Evolutionary conservation across 768 basidiomycete species (phyloP).

Genomic region (Termitomyces sp.): DNA sequence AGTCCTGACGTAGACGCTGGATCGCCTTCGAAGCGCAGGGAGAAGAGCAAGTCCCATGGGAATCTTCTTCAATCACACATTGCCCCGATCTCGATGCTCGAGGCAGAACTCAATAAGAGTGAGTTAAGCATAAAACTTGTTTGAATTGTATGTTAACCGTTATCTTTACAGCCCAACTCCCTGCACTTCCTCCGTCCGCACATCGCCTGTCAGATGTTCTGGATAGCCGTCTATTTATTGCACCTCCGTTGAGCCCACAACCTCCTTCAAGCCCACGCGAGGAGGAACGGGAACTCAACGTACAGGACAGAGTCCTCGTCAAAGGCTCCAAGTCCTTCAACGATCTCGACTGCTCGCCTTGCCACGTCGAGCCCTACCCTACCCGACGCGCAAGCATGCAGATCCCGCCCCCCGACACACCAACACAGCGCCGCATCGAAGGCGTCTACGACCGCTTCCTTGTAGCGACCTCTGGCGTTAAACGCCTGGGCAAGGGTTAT

Average conservation of each 20-base stretch:
- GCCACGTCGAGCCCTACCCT: conserved; percentile 65
- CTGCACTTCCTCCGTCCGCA: conserved; percentile 39
- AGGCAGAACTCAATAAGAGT: conserved; percentile 66
- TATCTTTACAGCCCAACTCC: conserved; percentile 29
- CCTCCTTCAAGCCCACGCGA: conserved; percentile 21
- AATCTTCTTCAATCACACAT: conserved; percentile 64
- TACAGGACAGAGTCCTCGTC: conserved; percentile 24
- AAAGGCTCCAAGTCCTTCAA: conserved; percentile 38
- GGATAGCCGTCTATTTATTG: conserved; percentile 67
- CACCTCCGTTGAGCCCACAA: conserved; percentile 39
- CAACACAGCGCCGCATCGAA: conserved; percentile 59
- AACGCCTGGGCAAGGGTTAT: conserved; percentile 76
- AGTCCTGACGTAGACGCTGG: conserved; percentile 32
- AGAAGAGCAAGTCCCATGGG: conserved; percentile 65
- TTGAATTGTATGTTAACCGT: background rate
- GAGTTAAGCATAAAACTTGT: conserved; percentile 21
- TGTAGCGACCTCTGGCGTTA: conserved; percentile 79
- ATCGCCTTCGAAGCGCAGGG: conserved; percentile 61
- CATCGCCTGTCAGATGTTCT: conserved; percentile 63
- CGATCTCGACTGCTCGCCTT: conserved; percentile 58
- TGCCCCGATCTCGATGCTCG: conserved; percentile 58
- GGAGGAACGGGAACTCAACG: conserved; percentile 31
- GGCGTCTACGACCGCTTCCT: conserved; percentile 80
- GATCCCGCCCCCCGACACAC: conserved; percentile 45
- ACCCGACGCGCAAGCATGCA: conserved; percentile 32